Evolutionary conservation across 768 basidiomycete species (phyloP).

Genomic region (Mycena pura): DNA sequence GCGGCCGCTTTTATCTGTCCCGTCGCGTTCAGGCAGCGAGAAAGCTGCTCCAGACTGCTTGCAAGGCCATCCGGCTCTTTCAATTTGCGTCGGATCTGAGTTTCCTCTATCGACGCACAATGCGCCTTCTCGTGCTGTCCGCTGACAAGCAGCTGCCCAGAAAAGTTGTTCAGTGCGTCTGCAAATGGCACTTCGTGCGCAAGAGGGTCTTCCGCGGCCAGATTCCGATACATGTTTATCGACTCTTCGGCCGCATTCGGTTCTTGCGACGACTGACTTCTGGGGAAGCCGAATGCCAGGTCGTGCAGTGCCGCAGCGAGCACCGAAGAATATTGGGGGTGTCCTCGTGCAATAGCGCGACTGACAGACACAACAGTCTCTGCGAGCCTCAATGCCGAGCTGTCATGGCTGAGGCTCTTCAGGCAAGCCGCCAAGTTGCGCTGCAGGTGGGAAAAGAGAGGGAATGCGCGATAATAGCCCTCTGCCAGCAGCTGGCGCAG

Average conservation of each 20-base stretch:
- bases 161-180: constrained; percentile 17
- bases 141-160: constrained; percentile 2
- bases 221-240: constrained; percentile 14
- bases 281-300: constrained; percentile 18
- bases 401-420: not conserved
- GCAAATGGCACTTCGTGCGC: not conserved
- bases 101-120: constrained; percentile 6
- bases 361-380: constrained; percentile 9
- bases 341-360: not conserved
- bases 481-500: constrained; percentile 7
- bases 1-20: constrained; percentile 7
- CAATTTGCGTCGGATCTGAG: constrained; percentile 10
- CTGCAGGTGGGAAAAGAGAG: constrained; percentile 9
- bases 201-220: constrained; percentile 1
- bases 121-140: constrained; percentile 11
- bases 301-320: constrained; percentile 22
- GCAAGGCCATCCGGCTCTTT: not conserved
- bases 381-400: constrained; percentile 1
- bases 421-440: constrained; percentile 12
- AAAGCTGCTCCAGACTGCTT: constrained; percentile 14
- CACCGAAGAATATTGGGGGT: constrained; percentile 8
- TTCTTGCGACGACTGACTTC: not conserved
- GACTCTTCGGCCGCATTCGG: constrained; percentile 5
- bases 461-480: constrained; percentile 5
- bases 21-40: not conserved